Evolutionary conservation across 495 filamentous ascomycete species (phyloP).

Genomic region (Xylaria grammica): DNA sequence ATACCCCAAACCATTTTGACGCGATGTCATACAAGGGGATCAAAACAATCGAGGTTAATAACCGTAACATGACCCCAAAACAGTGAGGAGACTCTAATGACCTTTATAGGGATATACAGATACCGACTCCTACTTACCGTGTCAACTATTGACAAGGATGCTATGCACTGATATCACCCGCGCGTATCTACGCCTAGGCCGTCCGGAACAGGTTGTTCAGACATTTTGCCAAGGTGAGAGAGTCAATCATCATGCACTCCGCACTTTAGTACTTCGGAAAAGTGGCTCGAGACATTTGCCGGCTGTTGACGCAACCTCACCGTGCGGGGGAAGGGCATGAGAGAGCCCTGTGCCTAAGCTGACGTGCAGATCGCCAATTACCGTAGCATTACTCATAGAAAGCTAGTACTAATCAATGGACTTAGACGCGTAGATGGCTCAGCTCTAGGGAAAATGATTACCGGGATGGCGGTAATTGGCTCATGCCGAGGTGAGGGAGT

Average conservation of each 20-base stretch:
- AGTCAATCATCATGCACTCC: neutral
- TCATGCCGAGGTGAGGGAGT: neutral
- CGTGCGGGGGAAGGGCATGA: slow-evolving; percentile 14
- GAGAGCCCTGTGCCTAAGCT: neutral
- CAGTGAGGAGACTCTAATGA: neutral
- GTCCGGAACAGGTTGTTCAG: neutral
- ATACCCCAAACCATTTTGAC: slow-evolving; percentile 40
- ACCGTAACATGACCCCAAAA: neutral
- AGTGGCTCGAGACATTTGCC: slow-evolving; percentile 4
- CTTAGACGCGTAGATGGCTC: neutral
- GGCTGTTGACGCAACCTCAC: slow-evolving; percentile 12
- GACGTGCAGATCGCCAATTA: slow-evolving; percentile 7
- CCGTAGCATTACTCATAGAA: slow-evolving; percentile 8
- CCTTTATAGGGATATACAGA: slow-evolving; percentile 7
- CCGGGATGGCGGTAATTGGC: slow-evolving; percentile 12
- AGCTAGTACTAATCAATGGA: neutral
- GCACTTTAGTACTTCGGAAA: slow-evolving; percentile 7
- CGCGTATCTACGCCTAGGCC: neutral
- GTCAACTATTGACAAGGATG: slow-evolving; percentile 13
- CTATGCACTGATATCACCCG: neutral
- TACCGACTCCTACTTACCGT: neutral
- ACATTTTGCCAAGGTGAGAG: slow-evolving; percentile 2
- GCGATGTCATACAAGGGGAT: neutral
- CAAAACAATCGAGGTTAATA: neutral
- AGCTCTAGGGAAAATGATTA: neutral